A percentile compares a stretch with the other conserved stretches of the same genome.
phyloP scores from a whole-genome alignment of 225 moss, liverwort and hornwort genomes.

The Marchantia polymorpha region DNA sequence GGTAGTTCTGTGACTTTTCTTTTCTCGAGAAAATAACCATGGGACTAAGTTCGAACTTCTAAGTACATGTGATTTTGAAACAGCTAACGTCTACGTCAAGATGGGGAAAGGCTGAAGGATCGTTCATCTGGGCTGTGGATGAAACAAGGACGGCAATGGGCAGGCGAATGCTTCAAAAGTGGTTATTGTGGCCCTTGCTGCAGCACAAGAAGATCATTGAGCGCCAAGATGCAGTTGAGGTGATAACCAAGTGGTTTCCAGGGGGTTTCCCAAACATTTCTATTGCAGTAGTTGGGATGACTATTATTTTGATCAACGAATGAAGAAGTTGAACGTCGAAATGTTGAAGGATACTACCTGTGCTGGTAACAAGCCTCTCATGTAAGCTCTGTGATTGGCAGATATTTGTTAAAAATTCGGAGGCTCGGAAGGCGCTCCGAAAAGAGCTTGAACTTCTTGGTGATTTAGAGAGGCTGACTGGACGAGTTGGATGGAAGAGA shows the following conservation, averaged over 20 bases:
- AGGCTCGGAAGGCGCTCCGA: constrained; percentile 50
- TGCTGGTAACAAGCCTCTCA: background rate
- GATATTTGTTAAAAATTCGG: constrained; percentile 51
- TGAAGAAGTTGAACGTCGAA: too few relatives aligned
- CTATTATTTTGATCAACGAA: too few relatives aligned
- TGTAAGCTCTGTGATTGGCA: constrained; percentile 24
- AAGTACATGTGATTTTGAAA: constrained; percentile 5
- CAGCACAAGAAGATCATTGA: constrained; percentile 50
- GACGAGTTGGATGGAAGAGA: constrained; percentile 70
- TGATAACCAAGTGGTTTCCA: background rate
- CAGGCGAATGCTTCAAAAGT: constrained; percentile 62
- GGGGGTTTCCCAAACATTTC: too few relatives aligned
- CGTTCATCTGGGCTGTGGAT: constrained; percentile 67
- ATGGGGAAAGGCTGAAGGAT: constrained; percentile 60
- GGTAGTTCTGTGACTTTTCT: background rate
- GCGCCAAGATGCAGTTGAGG: constrained; percentile 68
- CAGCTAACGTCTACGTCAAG: constrained; percentile 64
- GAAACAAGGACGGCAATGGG: constrained; percentile 72
- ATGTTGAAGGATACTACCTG: background rate
- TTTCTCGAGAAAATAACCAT: background rate
- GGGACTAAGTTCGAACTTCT: background rate
- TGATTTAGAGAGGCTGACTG: constrained; percentile 66
- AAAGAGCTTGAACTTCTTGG: constrained; percentile 48
- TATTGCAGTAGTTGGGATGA: too few relatives aligned
- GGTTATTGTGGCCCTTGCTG: constrained; percentile 62